phyloP scores from a whole-genome alignment of 129 eudicot genomes.

The Flaveria bidentis region DNA sequence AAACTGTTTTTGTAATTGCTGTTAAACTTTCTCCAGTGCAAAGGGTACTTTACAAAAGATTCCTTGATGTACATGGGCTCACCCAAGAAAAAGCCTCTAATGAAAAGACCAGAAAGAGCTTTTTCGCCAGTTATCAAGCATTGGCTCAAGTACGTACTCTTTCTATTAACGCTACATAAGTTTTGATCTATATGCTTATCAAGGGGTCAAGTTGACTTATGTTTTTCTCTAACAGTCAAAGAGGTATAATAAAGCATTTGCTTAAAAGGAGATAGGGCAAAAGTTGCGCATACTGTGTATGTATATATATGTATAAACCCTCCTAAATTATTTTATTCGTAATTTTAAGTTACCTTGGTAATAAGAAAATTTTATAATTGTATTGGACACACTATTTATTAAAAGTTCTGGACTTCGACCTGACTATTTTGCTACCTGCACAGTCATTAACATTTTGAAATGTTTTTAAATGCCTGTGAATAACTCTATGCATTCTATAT shows the following conservation, averaged over 20 bases:
- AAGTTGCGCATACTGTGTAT: not conserved
- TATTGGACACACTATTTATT: constrained; percentile 5
- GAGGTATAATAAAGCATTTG: not conserved
- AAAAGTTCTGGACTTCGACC: not conserved
- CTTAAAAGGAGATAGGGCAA: not conserved
- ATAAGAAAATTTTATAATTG: not conserved
- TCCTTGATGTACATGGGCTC: constrained; percentile 96
- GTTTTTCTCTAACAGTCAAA: not conserved
- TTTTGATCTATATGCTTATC: not conserved
- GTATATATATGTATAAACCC: constrained; percentile 5
- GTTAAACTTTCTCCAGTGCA: constrained; percentile 90
- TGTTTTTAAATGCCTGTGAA: constrained; percentile 1
- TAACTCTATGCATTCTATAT: not conserved
- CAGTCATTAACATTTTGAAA: not conserved
- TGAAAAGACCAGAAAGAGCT: constrained; percentile 66
- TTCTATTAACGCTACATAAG: constrained; percentile 5
- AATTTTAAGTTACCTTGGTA: not conserved
- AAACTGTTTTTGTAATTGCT: constrained; percentile 90
- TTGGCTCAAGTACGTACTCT: constrained; percentile 72
- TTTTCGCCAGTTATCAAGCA: constrained; percentile 90
- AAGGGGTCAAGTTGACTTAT: constrained; percentile 4
- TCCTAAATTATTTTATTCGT: not conserved
- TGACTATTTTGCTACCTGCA: constrained; percentile 2
- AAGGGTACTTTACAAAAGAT: constrained; percentile 70
- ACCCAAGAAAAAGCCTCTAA: constrained; percentile 56